Base-by-base conservation (phyloP, 2,329 filamentous ascomycete genomes). In the Microdochium paspali region DNA sequence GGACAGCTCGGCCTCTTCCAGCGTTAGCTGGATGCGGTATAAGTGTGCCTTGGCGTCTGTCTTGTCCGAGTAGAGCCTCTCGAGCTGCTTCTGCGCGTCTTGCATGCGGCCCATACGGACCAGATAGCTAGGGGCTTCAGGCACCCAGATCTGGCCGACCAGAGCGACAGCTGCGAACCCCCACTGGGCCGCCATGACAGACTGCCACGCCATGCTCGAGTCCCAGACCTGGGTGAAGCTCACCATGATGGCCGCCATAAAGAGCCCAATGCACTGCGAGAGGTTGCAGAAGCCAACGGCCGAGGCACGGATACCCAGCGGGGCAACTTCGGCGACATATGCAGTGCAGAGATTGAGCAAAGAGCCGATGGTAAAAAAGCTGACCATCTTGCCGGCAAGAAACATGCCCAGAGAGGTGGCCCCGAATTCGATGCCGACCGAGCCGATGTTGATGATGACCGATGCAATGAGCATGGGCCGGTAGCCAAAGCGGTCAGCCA, bases 71-170 rank as follows among this genome's bases (percentile, higher is more conserved):
- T 70, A 54, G 1, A 72, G 59, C 1, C 66, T 58, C 12, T 57
- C 53, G 49, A 69, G 63, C 1, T 65, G 54, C 24, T 52, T 46
- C 51, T 64, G 46, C 3, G 65, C 65, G 21, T 61, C 55, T 1
- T 63, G 60, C 6, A 63, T 53, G 3, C 54, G 52, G 12, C 57
- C 56, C 44, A 62, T 66, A 2, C 66, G 60, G 2, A 72, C 55
- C 6, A 72, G 55, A 52, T 66, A 71, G 0, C 64, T 57, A 0
- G 71, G 70, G 24, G 63, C 67, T 46, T 74, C 70, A 0, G 70
- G 70, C 23, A 72, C 58, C 21, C 68, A 45, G 39, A 66, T 10
- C 24, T 61, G 58, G 0, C 58, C 57, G 6, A 58, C 44, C 0
- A 63, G 31, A 3, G 62, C 62, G 4, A 68, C 54, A 7, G 47